Conservation (phyloP, 1,284 basidiomycete genomes). For the Leccinum subrobustum region DNA sequence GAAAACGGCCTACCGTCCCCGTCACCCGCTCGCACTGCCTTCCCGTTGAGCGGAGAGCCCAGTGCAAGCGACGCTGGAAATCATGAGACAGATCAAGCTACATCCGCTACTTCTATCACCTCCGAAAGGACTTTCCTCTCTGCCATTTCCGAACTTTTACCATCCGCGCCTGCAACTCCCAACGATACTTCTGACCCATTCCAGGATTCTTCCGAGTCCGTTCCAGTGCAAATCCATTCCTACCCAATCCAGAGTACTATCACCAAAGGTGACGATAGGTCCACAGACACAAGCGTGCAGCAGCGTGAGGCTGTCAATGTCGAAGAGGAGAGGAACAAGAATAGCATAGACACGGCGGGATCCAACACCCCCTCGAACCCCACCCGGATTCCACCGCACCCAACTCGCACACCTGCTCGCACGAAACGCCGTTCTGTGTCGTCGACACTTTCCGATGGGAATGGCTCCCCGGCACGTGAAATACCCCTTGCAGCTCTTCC, state of each 20-base stretch:
- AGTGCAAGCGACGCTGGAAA: conserved; percentile 10
- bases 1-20: no score
- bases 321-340: conserved; percentile 41
- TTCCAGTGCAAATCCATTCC: conserved; percentile 39
- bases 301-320: conserved; percentile 44
- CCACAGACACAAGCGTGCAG: conserved; percentile 13
- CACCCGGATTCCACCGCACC: conserved; percentile 54
- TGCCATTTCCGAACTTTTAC: conserved; percentile 50
- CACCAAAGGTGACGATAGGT: conserved; percentile 19
- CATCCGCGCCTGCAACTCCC: conserved; percentile 57
- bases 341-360: conserved; percentile 4
- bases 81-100: conserved; percentile 45
- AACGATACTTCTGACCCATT: conserved; percentile 48
- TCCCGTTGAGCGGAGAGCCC: no score
- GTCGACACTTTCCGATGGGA: conserved; percentile 68
- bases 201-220: conserved; percentile 19
- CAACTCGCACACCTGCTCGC: conserved; percentile 85
- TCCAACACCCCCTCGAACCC: conserved; percentile 19
- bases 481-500: conserved; percentile 43
- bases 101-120: conserved; percentile 41
- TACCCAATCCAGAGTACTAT: conserved; percentile 55
- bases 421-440: conserved; percentile 95
- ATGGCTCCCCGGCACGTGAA: conserved; percentile 50
- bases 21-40: no score
- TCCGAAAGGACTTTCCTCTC: conserved; percentile 56